Conservation (phyloP, 108 stramenopile genomes). For the Cyclotella distinguenda region DNA sequence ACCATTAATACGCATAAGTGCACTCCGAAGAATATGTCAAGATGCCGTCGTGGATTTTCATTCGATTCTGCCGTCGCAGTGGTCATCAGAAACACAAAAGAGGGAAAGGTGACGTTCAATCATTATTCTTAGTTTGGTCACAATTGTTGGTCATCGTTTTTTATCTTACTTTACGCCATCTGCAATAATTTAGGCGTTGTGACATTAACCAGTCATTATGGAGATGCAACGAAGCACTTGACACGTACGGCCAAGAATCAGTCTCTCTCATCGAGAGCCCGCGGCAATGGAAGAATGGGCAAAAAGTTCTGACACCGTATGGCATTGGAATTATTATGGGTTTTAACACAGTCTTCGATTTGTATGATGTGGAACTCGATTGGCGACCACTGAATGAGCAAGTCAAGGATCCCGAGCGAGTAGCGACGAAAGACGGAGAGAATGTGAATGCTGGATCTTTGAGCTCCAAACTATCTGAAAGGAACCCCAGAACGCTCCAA, state of each 20-base stretch:
- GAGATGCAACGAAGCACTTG: conserved; percentile 67
- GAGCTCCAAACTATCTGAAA: conserved; percentile 33
- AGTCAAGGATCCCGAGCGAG: conserved; percentile 52
- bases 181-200: conserved; percentile 28
- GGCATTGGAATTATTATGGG: conserved; percentile 67
- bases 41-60: conserved; percentile 85
- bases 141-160: background rate
- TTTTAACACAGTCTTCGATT: conserved; percentile 72
- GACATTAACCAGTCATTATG: conserved; percentile 88
- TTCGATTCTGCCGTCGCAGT: conserved; percentile 64
- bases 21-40: conserved; percentile 72
- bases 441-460: conserved; percentile 17
- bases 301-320: conserved; percentile 81
- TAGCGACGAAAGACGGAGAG: conserved; percentile 46
- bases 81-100: conserved; percentile 73
- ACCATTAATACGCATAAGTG: conserved; percentile 77
- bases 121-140: background rate
- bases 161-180: background rate
- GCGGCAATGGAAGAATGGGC: conserved; percentile 65
- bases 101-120: conserved; percentile 32
- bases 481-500: conserved; percentile 44
- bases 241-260: conserved; percentile 35
- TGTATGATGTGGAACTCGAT: conserved; percentile 85
- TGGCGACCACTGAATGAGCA: conserved; percentile 85
- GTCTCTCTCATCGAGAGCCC: conserved; percentile 67